Conservation (phyloP, 2,329 filamentous ascomycete genomes). For the Penicillium paneum region DNA sequence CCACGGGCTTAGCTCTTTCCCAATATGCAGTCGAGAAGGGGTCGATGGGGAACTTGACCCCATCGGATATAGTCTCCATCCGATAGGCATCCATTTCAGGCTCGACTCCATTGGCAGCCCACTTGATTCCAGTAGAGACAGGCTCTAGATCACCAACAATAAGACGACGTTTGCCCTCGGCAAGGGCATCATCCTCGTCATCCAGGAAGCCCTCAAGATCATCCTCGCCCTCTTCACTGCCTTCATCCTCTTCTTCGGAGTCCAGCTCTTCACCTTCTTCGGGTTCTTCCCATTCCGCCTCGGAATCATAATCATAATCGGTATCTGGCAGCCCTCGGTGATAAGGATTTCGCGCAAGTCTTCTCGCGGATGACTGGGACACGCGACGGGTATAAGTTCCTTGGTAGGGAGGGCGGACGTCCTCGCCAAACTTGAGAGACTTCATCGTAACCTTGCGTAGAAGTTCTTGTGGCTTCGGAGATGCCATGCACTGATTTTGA, state of each 20-base stretch:
- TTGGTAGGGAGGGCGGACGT: constrained; percentile 61
- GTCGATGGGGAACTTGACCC: constrained; percentile 63
- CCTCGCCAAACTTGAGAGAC: constrained; percentile 58
- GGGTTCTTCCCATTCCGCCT: constrained; percentile 64
- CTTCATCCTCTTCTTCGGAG: constrained; percentile 62
- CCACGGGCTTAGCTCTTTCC: constrained; percentile 43
- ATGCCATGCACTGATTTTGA: constrained; percentile 33
- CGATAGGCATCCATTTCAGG: constrained; percentile 58
- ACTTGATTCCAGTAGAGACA: constrained; percentile 75
- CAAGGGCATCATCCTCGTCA: constrained; percentile 69
- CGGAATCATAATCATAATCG: constrained; percentile 65
- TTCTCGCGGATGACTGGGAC: constrained; percentile 39
- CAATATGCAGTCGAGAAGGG: constrained; percentile 84
- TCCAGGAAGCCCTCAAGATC: constrained; percentile 90
- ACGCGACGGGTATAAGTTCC: constrained; percentile 58
- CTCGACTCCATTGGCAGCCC: constrained; percentile 59
- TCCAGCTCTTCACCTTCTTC: constrained; percentile 69
- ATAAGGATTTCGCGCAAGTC: constrained; percentile 55
- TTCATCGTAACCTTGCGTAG: constrained; percentile 55
- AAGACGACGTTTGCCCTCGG: constrained; percentile 55
- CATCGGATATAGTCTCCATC: constrained; percentile 69
- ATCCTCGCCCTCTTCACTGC: constrained; percentile 65
- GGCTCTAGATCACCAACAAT: constrained; percentile 69
- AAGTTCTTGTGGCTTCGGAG: constrained; percentile 37
- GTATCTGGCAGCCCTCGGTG: constrained; percentile 51